phyloP scores from a whole-genome alignment of 1,284 basidiomycete genomes.

The Austroboletus novae-zelandiae region DNA sequence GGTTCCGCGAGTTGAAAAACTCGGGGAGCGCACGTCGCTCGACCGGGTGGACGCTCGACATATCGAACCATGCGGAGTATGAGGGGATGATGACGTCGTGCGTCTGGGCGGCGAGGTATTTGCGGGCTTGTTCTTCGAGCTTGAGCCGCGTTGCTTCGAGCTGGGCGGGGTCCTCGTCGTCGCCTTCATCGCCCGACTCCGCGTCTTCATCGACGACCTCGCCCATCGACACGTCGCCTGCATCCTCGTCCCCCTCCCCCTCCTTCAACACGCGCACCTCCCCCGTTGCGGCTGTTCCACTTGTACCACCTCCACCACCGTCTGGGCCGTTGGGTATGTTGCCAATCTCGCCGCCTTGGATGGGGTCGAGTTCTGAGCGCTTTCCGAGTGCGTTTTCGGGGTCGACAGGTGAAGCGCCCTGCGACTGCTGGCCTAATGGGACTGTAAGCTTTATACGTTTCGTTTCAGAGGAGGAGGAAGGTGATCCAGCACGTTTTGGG shows the following conservation, averaged over 20 bases:
- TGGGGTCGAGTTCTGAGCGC: slow-evolving; percentile 72
- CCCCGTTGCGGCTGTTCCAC: slow-evolving; percentile 41
- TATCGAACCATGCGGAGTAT: slow-evolving; percentile 98
- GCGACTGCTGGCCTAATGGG: slow-evolving; percentile 46
- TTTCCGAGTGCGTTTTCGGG: slow-evolving; percentile 74
- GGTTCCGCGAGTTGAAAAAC: slow-evolving; percentile 96
- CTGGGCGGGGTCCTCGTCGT: slow-evolving; percentile 79
- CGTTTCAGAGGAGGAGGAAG: slow-evolving; percentile 55
- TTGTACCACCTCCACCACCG: slow-evolving; percentile 36
- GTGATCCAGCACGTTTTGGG: slow-evolving; percentile 71
- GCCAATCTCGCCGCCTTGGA: slow-evolving; percentile 66
- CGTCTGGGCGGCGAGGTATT: slow-evolving; percentile 95
- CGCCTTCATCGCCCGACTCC: slow-evolving; percentile 54
- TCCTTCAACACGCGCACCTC: slow-evolving; percentile 54
- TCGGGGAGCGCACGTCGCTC: slow-evolving; percentile 94
- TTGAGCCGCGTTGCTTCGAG: slow-evolving; percentile 74
- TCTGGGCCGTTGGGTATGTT: slow-evolving; percentile 58
- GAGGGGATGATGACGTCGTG: slow-evolving; percentile 97
- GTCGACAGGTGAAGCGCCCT: slow-evolving; percentile 66
- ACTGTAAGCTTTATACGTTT: slow-evolving; percentile 68
- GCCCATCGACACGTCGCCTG: slow-evolving; percentile 69
- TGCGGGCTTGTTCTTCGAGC: slow-evolving; percentile 84
- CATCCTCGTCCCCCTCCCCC: slow-evolving; percentile 62
- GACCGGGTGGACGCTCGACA: slow-evolving; percentile 90
- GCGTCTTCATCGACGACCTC: slow-evolving; percentile 69